Percentiles rank a stretch among this genome's conserved stretches.
Evolutionary conservation across 2,329 filamentous ascomycete species (phyloP).

Genomic region (Fusarium pseudograminearum): DNA sequence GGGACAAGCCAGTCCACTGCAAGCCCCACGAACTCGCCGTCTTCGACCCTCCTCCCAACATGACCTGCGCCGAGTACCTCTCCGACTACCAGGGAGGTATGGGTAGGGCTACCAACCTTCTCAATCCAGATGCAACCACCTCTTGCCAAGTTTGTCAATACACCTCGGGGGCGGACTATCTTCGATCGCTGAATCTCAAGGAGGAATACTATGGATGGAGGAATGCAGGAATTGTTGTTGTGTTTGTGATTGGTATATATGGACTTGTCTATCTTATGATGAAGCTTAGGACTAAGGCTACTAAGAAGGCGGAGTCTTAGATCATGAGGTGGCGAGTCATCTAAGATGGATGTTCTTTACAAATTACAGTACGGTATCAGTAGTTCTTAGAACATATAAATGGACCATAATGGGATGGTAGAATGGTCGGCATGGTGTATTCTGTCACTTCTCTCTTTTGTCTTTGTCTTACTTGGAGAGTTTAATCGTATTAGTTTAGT

Average conservation of each 20-base stretch:
- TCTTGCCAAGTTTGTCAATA: constrained; percentile 73
- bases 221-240: constrained; percentile 68
- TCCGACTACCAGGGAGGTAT: constrained; percentile 57
- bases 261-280: constrained; percentile 58
- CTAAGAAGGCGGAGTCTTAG: constrained; percentile 58
- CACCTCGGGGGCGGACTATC: constrained; percentile 67
- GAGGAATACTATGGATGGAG: constrained; percentile 75
- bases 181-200: constrained; percentile 68
- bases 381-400: too few relatives aligned
- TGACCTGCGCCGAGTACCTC: constrained; percentile 71
- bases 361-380: too few relatives aligned
- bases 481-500: too few relatives aligned
- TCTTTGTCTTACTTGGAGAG: not conserved
- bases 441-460: not conserved
- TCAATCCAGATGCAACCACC: constrained; percentile 68
- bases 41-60: constrained; percentile 62
- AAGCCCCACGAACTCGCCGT: constrained; percentile 61
- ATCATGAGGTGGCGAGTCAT: not conserved
- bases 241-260: constrained; percentile 68
- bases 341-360: too few relatives aligned
- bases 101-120: constrained; percentile 60
- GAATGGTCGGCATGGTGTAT: not conserved
- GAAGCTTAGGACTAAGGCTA: constrained; percentile 62
- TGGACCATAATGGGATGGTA: not conserved
- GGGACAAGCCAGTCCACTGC: constrained; percentile 62